Evolutionary conservation across 176 grass and related monocot genomes (phyloP), one percentile per base, ranked within the genome.

Genomic region (Poa annua): DNA sequence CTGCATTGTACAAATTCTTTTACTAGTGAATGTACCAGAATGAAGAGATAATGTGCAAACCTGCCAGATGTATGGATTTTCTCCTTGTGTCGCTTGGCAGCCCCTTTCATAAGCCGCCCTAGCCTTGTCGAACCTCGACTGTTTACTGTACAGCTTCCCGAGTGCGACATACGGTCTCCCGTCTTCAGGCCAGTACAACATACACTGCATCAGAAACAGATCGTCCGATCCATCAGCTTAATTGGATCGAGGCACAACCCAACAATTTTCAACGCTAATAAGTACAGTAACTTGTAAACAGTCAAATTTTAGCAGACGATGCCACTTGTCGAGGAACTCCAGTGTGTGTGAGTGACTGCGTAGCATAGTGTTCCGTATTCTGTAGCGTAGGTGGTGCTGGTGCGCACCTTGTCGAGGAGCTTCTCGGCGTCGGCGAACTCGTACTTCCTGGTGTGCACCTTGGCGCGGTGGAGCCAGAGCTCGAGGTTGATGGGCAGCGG

Each of bases 51-150:
- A 41, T 61, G 44, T 44, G 68, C 75, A 74, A 87, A 98, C 96
- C 92, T 98, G 96, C 96, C 96, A 98, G 85, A 98, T 93, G 69
- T 98, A 98, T 4, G 96, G 86, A 56, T 98, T 95, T 87, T 98
- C 96, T 35, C 96, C 96, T 75, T 91, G 96, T 44, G 92, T 95
- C 15, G 92, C 96, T 87, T 98, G 96, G 85, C 92, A 95, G 26
- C 96, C 96, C 87, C 89, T 98, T 74, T 98, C 96, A 36, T 98
- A 98, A 53, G 89, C 92, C 38, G 82, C 83, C 85, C 89, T 98
- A 74, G 96, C 90, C 83, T 98, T 94, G 48, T 90, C 77, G 83
- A 86, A 93, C 72, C 85, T 98, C 47, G 82, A 95, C 48, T 98
- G 92, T 47, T 95, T 98, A 55, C 55, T 64, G n/a, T 91, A 95